Base-by-base conservation (phyloP, 495 filamentous ascomycete species). In the Lichina pygmaea region DNA sequence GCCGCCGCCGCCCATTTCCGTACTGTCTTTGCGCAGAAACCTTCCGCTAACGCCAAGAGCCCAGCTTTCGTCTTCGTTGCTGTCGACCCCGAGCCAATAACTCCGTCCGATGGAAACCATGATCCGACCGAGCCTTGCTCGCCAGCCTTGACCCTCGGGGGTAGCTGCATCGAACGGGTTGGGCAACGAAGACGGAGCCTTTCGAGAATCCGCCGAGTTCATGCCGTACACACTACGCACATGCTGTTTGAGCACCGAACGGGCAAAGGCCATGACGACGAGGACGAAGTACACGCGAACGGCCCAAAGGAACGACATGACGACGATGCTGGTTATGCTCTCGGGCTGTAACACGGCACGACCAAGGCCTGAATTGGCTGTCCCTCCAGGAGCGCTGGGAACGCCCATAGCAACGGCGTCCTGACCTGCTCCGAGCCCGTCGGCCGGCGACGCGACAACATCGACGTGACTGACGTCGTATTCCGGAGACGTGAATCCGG, bases 201-300 rank as follows among this genome's bases (percentile, higher is more conserved):
- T 64, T 66, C 43, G 59, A 59, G 42, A 61, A 61, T 45, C 65
- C 59, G 24, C 62, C 65, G 8, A 61, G 61, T 6, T 64, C 54
- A 36, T 63, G 59, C 24, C 24, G 4, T 24, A 4, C 24, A 24
- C 24, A 2, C 24, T 37, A 58, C 64, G 66, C n/a, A 66, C 54
- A 46, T 72, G 66, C 39, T 66, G 62, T 31, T 79, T 69, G 41
- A 93, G 59, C 9, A 79, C 70, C 47, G 71, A 64, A 43, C 83
- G 70, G 10, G 85, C 82, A 55, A 77, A 85, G 13, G 81, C 73
- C 53, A 86, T 69, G 56, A 91, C 69, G 39, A 93, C 67, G 24
- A 92, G 63, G 41, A 76, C 66, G 51, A 84, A 81, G 58, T 93
- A 93, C 10, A 76, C 47, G 24, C 85, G 65, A 10, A 92, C 55